phyloP scores from a whole-genome alignment of 768 basidiomycete species.

The Suillus hirtellus region DNA sequence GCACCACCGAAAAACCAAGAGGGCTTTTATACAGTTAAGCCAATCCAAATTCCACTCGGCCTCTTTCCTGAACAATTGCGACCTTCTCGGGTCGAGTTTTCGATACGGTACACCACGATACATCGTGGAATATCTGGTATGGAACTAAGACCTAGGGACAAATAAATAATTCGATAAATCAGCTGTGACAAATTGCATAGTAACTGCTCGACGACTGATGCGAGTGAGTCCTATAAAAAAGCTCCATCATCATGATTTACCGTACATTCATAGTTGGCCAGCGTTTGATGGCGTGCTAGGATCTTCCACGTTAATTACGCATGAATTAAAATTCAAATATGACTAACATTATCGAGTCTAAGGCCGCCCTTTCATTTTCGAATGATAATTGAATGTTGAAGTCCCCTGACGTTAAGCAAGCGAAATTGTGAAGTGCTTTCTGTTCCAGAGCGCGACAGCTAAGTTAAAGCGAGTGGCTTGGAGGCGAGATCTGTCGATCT shows the following conservation, averaged over 20 bases:
- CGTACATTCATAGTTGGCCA: not conserved
- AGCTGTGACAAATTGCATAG: not conserved
- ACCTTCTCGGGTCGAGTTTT: not conserved
- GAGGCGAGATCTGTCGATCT: not conserved
- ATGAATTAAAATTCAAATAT: not conserved
- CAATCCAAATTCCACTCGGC: not conserved
- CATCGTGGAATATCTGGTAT: not conserved
- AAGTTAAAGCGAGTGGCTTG: too few relatives aligned
- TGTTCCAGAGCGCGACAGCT: not conserved
- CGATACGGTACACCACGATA: not conserved
- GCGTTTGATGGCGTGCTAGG: not conserved
- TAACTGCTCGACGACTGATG: not conserved
- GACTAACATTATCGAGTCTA: not conserved
- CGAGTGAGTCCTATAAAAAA: not conserved
- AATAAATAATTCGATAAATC: not conserved
- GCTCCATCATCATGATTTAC: not conserved
- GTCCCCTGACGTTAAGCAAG: not conserved
- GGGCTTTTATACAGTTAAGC: not conserved
- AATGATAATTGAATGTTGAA: not conserved
- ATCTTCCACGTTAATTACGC: not conserved
- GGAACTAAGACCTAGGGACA: not conserved
- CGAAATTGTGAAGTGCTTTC: too few relatives aligned
- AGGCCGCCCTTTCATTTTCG: too few relatives aligned
- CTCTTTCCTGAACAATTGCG: too few relatives aligned
- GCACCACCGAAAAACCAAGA: not conserved